Evolutionary conservation across 306 rosid genomes (phyloP), one percentile per base, ranked within the genome.

Genomic region (Cicer yamashitae): DNA sequence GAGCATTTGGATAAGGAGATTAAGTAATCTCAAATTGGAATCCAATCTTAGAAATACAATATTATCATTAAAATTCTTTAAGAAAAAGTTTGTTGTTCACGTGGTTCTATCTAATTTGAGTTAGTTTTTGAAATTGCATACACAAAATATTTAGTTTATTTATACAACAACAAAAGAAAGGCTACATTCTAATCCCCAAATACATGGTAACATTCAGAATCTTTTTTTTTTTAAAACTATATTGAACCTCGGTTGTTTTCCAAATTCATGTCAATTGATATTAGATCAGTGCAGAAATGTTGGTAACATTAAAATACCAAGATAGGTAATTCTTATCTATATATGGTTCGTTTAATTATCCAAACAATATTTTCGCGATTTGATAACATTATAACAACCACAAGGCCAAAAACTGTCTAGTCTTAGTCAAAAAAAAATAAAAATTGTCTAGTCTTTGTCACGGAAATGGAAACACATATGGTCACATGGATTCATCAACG

Each of bases 401-500:
- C 80, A 70, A 44, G 46, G 52, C 53, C 84, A 79, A 44, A 67
- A 79, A 20, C 51, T 51, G 80, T 70, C 82, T 81, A 88, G 87
- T 79, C 75, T 22, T 70, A 57, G 69, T 79, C 81, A 79, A 30
- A 30, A 30, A 30, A 30, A 30, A 30, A 79, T 40, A 67, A 79
- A 20, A 79, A 20, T 43, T 51, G 80, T 70, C 81, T 81, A 88
- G 87, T 79, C 75, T 22, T 70, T 62, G 69, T 79, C 81, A 79
- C 65, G 56, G 80, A 79, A 67, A 38, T 68, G 82, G 77, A 81
- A 79, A 76, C 25, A 6, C 48, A 70, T 34, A 76, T 65, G 38
- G 37, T 82, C 93, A 89, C 94, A 86, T 85, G 90, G 51, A 68
- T 62, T 81, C 86, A 75, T 75, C 69, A 79, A 71, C 81, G 37